Percentiles rank a stretch among this genome's conserved stretches.
phyloP scores from a whole-genome alignment of 495 filamentous ascomycete genomes.

The Xylaria castorea region DNA sequence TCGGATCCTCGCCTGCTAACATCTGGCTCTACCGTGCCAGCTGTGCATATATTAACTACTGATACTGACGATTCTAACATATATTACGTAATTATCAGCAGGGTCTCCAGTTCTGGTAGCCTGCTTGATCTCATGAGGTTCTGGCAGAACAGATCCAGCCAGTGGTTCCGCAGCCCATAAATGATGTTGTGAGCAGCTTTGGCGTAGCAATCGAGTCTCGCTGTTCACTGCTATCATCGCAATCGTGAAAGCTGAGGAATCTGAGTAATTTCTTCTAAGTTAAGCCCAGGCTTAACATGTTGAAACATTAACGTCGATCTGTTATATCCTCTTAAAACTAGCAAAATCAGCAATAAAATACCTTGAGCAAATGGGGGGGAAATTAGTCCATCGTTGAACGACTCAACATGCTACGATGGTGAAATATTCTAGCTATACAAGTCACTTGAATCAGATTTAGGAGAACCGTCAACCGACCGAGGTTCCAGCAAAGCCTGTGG shows the following conservation, averaged over 20 bases:
- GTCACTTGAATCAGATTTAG: too few species aligned
- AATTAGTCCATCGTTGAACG: too few species aligned
- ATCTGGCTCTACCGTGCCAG: neutral
- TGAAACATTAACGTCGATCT: neutral
- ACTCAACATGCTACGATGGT: too few species aligned
- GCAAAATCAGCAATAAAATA: too few species aligned
- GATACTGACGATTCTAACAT: neutral
- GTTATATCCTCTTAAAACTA: neutral
- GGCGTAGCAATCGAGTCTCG: neutral
- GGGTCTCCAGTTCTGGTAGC: neutral
- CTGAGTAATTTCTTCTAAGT: neutral
- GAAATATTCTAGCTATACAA: too few species aligned
- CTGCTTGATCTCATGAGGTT: too few species aligned
- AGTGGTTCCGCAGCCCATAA: neutral
- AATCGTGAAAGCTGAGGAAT: neutral
- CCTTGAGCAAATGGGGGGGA: too few species aligned
- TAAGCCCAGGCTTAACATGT: neutral
- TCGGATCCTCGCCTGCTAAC: neutral
- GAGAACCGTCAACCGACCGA: too few species aligned
- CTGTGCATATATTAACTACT: neutral
- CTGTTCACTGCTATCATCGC: neutral
- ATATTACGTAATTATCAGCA: neutral
- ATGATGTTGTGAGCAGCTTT: neutral
- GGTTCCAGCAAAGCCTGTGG: too few species aligned
- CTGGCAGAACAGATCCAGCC: too few species aligned